Evolutionary conservation across 306 rosid species (phyloP).

Genomic region (Cicer yamashitae): DNA sequence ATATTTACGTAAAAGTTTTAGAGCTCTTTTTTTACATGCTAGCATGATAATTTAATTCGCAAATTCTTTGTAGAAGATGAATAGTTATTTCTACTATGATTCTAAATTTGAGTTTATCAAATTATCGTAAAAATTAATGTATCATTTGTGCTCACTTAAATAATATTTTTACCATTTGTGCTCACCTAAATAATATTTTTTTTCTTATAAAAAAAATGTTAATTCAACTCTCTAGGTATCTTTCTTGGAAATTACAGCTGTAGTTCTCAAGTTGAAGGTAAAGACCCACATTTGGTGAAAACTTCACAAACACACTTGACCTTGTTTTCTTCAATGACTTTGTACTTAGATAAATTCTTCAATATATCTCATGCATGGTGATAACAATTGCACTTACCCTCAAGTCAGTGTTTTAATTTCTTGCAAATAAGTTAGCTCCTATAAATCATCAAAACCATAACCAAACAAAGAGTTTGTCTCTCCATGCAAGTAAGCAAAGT

Average conservation of each 20-base stretch:
- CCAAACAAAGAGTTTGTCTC: conserved; percentile 48
- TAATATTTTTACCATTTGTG: too few species aligned
- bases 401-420: conserved; percentile 44
- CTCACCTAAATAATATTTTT: too few species aligned
- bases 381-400: conserved; percentile 48
- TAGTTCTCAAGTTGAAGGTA: conserved; percentile 57
- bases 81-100: too few species aligned
- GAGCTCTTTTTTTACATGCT: too few species aligned
- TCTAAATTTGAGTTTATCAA: too few species aligned
- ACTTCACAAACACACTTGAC: conserved; percentile 66
- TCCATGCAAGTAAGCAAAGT: conserved; percentile 64
- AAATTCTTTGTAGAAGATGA: too few species aligned
- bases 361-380: conserved; percentile 61
- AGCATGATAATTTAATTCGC: too few species aligned
- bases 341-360: conserved; percentile 54
- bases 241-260: conserved; percentile 48
- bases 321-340: conserved; percentile 43
- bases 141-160: too few species aligned
- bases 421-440: conserved; percentile 39
- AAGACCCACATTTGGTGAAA: conserved; percentile 89
- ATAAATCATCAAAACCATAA: conserved; percentile 49
- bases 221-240: conserved; percentile 24
- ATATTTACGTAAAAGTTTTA: too few species aligned
- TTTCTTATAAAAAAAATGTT: neutral
- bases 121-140: too few species aligned